These are phyloP conservation scores for Coix lacrymajobi DNA, from an alignment of 176 grass and related monocot genomes.

Conservation along the genomic window DNA sequence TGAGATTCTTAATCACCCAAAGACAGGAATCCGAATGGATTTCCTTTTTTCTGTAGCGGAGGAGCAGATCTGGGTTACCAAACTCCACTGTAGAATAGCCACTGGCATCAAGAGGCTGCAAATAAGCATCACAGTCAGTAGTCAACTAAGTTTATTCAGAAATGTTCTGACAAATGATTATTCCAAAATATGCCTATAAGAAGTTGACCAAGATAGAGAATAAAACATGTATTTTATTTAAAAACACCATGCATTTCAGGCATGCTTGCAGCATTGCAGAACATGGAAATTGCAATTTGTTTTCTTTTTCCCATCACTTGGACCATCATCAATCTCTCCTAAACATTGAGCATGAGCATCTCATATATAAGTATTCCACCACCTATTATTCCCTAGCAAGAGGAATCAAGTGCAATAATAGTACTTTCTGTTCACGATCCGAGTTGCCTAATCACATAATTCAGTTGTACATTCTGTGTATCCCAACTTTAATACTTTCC, in stretches of 20 bases:
- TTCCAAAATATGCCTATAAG: neutral
- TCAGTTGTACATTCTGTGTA: neutral
- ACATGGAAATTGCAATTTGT: neutral
- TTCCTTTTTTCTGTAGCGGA: constrained; percentile 58
- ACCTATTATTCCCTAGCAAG: neutral
- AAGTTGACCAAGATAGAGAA: neutral
- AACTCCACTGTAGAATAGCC: constrained; percentile 51
- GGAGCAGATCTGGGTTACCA: constrained; percentile 35
- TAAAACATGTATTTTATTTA: neutral
- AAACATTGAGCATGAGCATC: neutral
- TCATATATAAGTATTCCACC: constrained; percentile 9
- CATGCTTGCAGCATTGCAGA: constrained; percentile 6
- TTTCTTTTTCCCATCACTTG: neutral
- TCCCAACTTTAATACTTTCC: neutral
- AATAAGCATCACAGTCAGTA: constrained; percentile 10
- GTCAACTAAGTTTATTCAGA: neutral
- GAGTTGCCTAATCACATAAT: neutral
- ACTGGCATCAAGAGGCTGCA: constrained; percentile 58
- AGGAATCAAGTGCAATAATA: neutral
- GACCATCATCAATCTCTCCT: neutral
- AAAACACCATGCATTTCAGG: neutral
- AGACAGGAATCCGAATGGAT: constrained; percentile 22
- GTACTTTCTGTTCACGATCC: neutral
- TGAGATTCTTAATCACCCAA: constrained; percentile 28
- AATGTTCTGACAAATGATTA: neutral